Evolutionary conservation across 208 protist genomes (phyloP), one percentile per base, ranked within the genome.

Genomic region (Wallacemonas sp.): DNA sequence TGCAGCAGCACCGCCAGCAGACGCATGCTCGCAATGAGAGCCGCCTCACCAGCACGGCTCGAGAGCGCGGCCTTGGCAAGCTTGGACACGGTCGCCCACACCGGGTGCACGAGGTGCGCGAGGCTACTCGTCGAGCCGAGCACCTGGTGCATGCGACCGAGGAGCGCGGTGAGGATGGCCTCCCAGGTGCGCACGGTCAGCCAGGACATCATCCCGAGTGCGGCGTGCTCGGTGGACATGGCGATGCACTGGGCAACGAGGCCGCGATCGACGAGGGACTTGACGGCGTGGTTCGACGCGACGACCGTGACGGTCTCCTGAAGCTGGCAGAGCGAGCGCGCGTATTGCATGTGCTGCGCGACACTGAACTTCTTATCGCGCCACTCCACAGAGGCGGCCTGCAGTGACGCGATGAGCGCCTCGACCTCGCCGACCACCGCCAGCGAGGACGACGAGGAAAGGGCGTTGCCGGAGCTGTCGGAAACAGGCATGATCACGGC

Each of bases 1-100:
- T 41, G 44, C 59, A 94, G 57, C 55, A 94, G 64, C 36, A 89
- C 74, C 7, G 72, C 65, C 49, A 89, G 65, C 44, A 94, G 63
- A 22, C 62, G 66, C 50, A 92, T 66, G 5, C 42, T 59, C 23
- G 70, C 67, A 18, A 65, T 33, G 18, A 82, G 63, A 4, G 67
- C 62, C 12, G 44, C 55, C 26, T 39, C 52, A 31, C 31, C 36
- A 10, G 65, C 33, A 29, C 59, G 39, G 25, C 39, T 26, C 55
- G 61, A 26, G n/a, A 42, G 32, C 0, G 52, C 36, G 31, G 49
- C 45, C 57, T 67, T 73, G 62, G 45, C 20, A 14, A 83, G 48
- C 18, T 61, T 68, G 65, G 25, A 61, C 55, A 72, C 73, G 46
- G 50, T 75, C 2, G 66, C 33, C 62, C 65, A 79, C 23, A 84